Evolutionary conservation across 495 filamentous ascomycete species (phyloP).

Genomic region (Podospora appendiculata): DNA sequence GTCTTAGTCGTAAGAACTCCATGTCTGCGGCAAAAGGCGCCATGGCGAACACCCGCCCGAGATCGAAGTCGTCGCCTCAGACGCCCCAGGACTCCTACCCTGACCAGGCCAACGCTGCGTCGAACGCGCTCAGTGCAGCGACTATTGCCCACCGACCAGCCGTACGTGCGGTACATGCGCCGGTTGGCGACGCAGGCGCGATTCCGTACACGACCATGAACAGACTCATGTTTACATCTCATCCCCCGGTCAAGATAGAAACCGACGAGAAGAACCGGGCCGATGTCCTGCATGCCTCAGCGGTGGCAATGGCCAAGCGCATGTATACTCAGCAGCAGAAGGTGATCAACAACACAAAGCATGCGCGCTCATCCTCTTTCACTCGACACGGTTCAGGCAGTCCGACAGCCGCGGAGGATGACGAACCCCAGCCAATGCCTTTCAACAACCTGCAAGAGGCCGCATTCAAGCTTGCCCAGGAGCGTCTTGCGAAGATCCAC

Average conservation of each 20-base stretch:
- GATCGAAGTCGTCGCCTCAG: conserved; percentile 59
- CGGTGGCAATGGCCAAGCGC: conserved; percentile 77
- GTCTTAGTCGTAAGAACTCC: conserved; percentile 43
- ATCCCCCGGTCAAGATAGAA: conserved; percentile 64
- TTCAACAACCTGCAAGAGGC: conserved; percentile 69
- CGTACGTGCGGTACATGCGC: conserved; percentile 16
- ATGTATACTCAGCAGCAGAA: conserved; percentile 67
- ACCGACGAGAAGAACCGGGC: conserved; percentile 63
- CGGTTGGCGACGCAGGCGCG: conserved; percentile 28
- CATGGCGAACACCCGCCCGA: conserved; percentile 49
- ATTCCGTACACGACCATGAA: conserved; percentile 41
- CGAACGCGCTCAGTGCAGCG: conserved; percentile 62
- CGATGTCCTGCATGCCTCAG: conserved; percentile 69
- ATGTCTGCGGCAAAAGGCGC: conserved; percentile 67
- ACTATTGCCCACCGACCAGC: conserved; percentile 46
- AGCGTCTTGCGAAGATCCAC: conserved; percentile 72
- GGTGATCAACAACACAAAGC: conserved; percentile 38
- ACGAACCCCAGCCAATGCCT: conserved; percentile 17
- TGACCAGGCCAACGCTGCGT: conserved; percentile 49
- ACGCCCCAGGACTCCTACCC: conserved; percentile 38
- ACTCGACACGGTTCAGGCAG: conserved; percentile 13
- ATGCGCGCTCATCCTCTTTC: conserved; percentile 19
- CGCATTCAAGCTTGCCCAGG: conserved; percentile 74
- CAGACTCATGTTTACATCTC: conserved; percentile 65
- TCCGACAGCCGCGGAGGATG: conserved; percentile 10